Percentiles rank a stretch among this genome's conserved stretches.
Conservation (phyloP, 305 asterid genomes). For the Rubia tinctorum region DNA sequence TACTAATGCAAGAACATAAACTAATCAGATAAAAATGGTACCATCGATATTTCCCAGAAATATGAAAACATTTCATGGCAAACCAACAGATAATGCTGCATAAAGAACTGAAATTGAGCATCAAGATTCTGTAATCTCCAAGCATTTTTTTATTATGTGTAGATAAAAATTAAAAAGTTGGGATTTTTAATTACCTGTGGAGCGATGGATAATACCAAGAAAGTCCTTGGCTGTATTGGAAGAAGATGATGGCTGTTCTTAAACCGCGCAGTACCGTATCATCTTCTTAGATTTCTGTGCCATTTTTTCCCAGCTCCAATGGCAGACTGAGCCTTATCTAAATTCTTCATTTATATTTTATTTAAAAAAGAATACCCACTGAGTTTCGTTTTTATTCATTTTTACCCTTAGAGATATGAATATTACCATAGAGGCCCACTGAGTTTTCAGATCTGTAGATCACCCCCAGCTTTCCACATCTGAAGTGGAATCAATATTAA, state of each 20-base stretch:
- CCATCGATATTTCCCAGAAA: neutral
- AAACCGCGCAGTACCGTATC: neutral
- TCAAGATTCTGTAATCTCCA: conserved; percentile 4
- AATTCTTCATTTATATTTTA: neutral
- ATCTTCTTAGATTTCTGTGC: neutral
- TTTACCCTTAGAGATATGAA: neutral
- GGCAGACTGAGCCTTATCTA: neutral
- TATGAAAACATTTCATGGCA: neutral
- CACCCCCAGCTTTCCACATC: no score
- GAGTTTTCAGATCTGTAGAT: no score
- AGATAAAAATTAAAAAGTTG: neutral
- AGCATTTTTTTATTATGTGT: neutral
- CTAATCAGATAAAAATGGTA: conserved; percentile 6
- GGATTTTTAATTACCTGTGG: conserved; percentile 3
- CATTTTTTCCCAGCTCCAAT: neutral
- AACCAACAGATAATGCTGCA: conserved; percentile 4
- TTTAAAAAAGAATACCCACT: no score
- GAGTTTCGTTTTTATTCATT: neutral
- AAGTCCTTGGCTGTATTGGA: neutral
- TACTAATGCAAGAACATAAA: neutral
- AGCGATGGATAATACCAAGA: neutral
- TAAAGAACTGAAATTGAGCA: conserved; percentile 3
- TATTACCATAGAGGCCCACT: neutral
- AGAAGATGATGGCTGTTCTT: neutral
- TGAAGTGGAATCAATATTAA: no score